Evolutionary conservation across 495 filamentous ascomycete species (phyloP).

Genomic region (Monascus purpureus): DNA sequence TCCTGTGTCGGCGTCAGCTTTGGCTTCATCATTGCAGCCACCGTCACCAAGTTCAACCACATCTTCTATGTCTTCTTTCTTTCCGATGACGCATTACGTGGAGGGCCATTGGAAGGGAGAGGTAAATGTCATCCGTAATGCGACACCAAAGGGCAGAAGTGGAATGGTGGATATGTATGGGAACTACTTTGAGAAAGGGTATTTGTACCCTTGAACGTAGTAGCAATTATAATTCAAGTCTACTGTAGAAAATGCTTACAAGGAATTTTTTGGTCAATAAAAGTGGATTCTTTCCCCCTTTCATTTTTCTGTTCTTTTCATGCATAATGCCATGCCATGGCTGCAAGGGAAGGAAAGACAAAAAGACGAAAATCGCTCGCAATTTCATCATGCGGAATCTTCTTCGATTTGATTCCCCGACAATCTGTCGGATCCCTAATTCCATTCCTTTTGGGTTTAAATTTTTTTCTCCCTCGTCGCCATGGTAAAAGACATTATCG

Average conservation of each 20-base stretch:
- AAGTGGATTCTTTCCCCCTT: too few relatives aligned
- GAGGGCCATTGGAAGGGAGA: constrained; percentile 43
- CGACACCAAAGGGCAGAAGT: constrained; percentile 25
- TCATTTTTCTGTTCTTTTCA: too few relatives aligned
- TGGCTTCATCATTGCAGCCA: constrained; percentile 3
- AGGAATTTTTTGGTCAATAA: too few relatives aligned
- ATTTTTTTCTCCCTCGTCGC: constrained; percentile 1
- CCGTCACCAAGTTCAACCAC: constrained; percentile 4
- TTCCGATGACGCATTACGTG: constrained; percentile 21
- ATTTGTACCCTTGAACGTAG: constrained; percentile 39
- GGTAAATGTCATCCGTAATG: constrained; percentile 34
- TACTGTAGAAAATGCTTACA: too few relatives aligned
- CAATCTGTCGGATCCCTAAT: too few relatives aligned
- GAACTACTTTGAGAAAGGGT: constrained; percentile 40
- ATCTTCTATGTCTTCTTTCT: neutral
- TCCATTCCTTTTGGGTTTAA: neutral
- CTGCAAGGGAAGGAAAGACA: neutral
- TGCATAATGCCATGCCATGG: neutral
- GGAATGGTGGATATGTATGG: constrained; percentile 39
- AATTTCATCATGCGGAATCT: constrained; percentile 6
- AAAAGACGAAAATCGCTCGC: neutral
- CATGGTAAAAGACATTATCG: neutral
- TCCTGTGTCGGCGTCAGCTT: constrained; percentile 4
- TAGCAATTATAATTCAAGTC: too few relatives aligned
- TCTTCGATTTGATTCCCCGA: constrained; percentile 5